Evolutionary conservation across 768 basidiomycete genomes (phyloP).

Genomic region (Hydnomerulius pinastri): DNA sequence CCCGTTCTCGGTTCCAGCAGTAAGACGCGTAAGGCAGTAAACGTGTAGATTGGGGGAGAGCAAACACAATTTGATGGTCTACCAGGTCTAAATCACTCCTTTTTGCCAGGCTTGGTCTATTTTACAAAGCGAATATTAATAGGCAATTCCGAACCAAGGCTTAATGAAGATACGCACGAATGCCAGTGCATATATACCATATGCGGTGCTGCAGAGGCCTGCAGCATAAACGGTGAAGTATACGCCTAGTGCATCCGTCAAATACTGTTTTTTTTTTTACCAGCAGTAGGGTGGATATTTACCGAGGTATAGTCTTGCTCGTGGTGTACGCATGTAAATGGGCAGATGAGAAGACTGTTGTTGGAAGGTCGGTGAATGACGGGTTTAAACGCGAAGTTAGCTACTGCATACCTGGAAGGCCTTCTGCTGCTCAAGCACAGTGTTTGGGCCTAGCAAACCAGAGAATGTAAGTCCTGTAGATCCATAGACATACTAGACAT

Average conservation of each 20-base stretch:
- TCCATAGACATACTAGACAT: not conserved
- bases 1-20: conserved; percentile 1
- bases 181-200: conserved; percentile 49
- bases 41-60: conserved; percentile 15
- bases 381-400: not conserved
- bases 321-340: conserved; percentile 61
- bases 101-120: conserved; percentile 34
- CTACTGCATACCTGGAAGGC: conserved; percentile 55
- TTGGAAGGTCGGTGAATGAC: conserved; percentile 8
- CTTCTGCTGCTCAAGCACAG: conserved; percentile 65
- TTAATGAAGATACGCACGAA: conserved; percentile 35
- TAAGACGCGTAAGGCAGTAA: conserved; percentile 6
- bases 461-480: not conserved
- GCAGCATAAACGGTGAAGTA: conserved; percentile 56
- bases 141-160: not conserved
- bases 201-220: conserved; percentile 55
- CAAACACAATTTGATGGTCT: conserved; percentile 10
- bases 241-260: conserved; percentile 41
- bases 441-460: conserved; percentile 55
- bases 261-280: not conserved
- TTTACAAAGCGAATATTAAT: not conserved
- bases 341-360: conserved; percentile 46
- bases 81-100: conserved; percentile 16
- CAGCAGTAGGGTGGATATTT: conserved; percentile 12
- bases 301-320: conserved; percentile 69